Conservation (phyloP, 345 rosid species). For the Salix arbutifolia region DNA sequence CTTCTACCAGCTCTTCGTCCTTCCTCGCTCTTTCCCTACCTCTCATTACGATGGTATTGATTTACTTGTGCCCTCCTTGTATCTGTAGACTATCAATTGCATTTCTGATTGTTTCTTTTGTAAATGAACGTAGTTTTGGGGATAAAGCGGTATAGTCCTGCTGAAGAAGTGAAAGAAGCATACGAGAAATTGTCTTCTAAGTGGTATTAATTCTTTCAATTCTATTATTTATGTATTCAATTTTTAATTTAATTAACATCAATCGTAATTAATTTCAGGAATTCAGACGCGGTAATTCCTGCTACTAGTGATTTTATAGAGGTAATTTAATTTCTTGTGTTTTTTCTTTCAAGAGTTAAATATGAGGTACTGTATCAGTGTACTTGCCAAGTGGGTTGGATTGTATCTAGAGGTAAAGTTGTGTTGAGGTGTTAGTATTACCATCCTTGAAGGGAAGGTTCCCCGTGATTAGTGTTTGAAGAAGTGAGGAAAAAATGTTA, state of each 20-base stretch:
- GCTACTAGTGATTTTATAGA: conserved; percentile 48
- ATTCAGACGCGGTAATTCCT: conserved; percentile 38
- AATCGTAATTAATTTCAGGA: conserved; percentile 34
- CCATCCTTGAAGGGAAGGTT: neutral
- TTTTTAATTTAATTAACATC: neutral
- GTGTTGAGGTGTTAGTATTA: neutral
- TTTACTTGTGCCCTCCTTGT: neutral
- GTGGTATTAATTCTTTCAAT: conserved; percentile 38
- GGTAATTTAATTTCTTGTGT: conserved; percentile 36
- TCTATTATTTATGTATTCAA: neutral
- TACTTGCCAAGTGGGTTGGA: neutral
- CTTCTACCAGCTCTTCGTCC: conserved; percentile 70
- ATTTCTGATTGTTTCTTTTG: neutral
- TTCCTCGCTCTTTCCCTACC: conserved; percentile 71
- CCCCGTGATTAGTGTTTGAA: neutral
- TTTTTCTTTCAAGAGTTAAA: neutral
- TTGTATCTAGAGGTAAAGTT: neutral
- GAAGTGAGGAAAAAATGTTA: neutral
- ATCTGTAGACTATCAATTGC: neutral
- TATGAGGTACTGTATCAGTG: neutral
- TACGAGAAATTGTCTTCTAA: conserved; percentile 54
- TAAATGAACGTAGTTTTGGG: conserved; percentile 48
- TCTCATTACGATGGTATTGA: conserved; percentile 75
- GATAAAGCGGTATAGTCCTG: conserved; percentile 43
- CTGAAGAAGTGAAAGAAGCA: conserved; percentile 63